Percentiles rank a stretch among this genome's conserved stretches.
Conservation (phyloP, 208 protist genomes). For the Trichomonas vaginalis region DNA sequence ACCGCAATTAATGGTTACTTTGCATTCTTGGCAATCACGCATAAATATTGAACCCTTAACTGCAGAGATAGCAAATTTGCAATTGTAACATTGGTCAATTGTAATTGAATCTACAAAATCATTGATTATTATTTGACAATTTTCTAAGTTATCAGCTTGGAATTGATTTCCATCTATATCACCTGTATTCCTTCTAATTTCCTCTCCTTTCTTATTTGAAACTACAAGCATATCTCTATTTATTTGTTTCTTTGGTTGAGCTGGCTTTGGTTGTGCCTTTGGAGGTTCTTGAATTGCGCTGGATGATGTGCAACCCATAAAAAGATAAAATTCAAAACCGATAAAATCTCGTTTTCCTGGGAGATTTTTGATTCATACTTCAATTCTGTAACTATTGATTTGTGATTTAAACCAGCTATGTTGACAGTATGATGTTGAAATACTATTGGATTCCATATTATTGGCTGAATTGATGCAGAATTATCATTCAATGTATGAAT, state of each 20-base stretch:
- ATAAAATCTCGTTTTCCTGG: no score
- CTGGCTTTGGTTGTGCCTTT: background rate
- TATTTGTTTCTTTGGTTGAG: background rate
- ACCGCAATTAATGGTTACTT: background rate
- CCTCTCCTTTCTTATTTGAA: background rate
- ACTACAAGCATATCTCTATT: background rate
- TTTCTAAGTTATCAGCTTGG: background rate
- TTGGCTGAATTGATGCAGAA: no score
- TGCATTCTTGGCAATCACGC: background rate
- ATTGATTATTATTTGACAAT: background rate
- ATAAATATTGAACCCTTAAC: background rate
- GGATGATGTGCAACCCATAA: background rate
- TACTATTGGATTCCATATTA: no score
- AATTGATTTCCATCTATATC: conserved; percentile 1
- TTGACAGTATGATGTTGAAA: no score
- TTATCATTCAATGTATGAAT: no score
- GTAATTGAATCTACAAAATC: background rate
- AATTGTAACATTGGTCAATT: background rate
- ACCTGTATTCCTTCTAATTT: background rate
- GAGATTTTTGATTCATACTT: no score
- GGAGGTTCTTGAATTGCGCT: background rate
- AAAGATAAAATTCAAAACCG: no score
- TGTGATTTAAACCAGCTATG: no score
- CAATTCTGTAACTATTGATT: no score
- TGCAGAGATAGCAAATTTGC: background rate